Evolutionary conservation across 495 filamentous ascomycete species (phyloP).

Genomic region (Hypoxylon lenormandii): DNA sequence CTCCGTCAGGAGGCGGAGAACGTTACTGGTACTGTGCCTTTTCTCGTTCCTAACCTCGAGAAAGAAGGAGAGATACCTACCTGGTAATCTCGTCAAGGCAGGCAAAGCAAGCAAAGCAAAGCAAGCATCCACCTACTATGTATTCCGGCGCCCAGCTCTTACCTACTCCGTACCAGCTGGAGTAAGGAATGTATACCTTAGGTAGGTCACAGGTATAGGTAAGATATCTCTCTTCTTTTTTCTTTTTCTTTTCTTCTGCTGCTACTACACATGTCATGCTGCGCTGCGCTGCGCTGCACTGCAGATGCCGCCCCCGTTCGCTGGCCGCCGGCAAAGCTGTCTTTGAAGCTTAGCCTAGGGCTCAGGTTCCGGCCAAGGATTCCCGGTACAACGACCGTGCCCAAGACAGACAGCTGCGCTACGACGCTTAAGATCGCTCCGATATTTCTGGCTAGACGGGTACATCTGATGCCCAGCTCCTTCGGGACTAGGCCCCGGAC

Average conservation of each 20-base stretch:
- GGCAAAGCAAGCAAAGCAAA: slow-evolving; percentile 12
- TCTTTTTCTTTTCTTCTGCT: no score
- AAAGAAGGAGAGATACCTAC: slow-evolving; percentile 36
- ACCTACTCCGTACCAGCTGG: not conserved
- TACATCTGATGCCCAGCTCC: slow-evolving; percentile 41
- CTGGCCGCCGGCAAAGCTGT: slow-evolving; percentile 46
- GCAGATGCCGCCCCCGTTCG: slow-evolving; percentile 42
- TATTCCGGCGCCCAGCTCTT: no score
- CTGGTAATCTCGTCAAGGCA: slow-evolving; percentile 33
- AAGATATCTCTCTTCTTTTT: not conserved
- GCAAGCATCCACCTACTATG: slow-evolving; percentile 32
- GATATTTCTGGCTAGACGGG: slow-evolving; percentile 49
- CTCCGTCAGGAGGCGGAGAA: slow-evolving; percentile 6
- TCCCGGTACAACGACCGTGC: slow-evolving; percentile 47
- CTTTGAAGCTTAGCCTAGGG: slow-evolving; percentile 47
- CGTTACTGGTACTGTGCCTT: not conserved
- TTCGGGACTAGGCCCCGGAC: slow-evolving; percentile 44
- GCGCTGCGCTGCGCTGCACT: slow-evolving; percentile 42
- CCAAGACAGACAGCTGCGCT: slow-evolving; percentile 48
- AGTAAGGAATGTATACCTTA: not conserved
- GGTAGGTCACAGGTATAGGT: slow-evolving; percentile 1
- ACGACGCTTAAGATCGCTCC: slow-evolving; percentile 47
- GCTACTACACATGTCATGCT: slow-evolving; percentile 15
- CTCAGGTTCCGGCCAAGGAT: slow-evolving; percentile 42
- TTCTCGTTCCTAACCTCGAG: slow-evolving; percentile 15